phyloP scores from a whole-genome alignment of 768 basidiomycete genomes.

The Boletus reticulatus region DNA sequence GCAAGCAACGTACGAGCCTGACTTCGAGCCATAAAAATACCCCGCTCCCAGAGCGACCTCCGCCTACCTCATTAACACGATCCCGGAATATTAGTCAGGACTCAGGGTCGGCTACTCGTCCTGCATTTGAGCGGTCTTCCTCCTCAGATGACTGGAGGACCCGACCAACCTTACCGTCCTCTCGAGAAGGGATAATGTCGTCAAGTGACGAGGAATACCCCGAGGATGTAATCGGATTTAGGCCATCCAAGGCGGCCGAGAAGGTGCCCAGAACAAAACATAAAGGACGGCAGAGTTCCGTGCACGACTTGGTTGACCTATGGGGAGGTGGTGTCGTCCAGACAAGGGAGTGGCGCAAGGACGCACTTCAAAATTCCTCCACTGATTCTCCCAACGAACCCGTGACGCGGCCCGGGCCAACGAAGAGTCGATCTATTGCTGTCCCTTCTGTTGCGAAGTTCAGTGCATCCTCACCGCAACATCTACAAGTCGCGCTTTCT shows the following conservation, averaged over 20 bases:
- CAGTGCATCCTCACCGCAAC: constrained; percentile 25
- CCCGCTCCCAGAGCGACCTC: constrained; percentile 1
- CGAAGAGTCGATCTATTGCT: constrained; percentile 22
- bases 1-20: constrained; percentile 11
- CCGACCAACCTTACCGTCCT: constrained; percentile 29
- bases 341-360: constrained; percentile 43
- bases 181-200: constrained; percentile 34
- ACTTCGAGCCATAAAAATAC: constrained; percentile 9
- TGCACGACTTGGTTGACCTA: constrained; percentile 78
- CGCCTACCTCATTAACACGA: constrained; percentile 2
- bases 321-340: constrained; percentile 59
- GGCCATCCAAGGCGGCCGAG: constrained; percentile 19
- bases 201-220: constrained; percentile 60
- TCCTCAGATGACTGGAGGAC: constrained; percentile 49
- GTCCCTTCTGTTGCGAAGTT: constrained; percentile 18
- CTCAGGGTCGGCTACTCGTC: constrained; percentile 5
- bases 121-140: constrained; percentile 22
- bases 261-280: constrained; percentile 30
- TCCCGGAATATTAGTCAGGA: constrained; percentile 11
- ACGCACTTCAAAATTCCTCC: constrained; percentile 17
- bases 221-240: constrained; percentile 41
- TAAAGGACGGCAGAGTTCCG: constrained; percentile 70
- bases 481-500: constrained; percentile 18
- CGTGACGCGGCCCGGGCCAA: constrained; percentile 3
- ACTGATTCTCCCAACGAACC: constrained; percentile 14